Evolutionary conservation across 768 basidiomycete species (phyloP), one percentile per base, ranked within the genome.

Genomic region (Mycena epipterygia): DNA sequence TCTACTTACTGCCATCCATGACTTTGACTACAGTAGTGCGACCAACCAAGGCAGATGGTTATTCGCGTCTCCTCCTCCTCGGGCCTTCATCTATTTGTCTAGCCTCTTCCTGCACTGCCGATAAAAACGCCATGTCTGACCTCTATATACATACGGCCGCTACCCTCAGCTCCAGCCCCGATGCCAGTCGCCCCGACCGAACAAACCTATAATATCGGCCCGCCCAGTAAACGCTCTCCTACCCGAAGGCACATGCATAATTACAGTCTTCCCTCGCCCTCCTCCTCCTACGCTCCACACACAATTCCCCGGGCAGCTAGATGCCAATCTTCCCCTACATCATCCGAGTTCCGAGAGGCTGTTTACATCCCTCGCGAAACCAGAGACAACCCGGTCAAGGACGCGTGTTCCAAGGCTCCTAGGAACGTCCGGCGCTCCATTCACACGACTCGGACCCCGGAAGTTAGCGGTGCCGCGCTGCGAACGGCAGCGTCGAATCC

Each of bases 201-300:
- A 52, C 4, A 19, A 25, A 33, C 27, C 21, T 19, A 51, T 56
- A 17, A 57, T 48, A n/a, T 25, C 48, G 32, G 11, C 42, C 35
- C 33, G 17, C 19, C 55, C 1, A 67, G n/a, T 30, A 44, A 67
- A 37, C 68, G 68, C 53, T 69, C 72, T 29, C 68, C 65, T 7
- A 70, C 60, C 17, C 52, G 67, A 29, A 60, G 72, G 27, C 68
- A 73, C 37, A 69, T 73, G 61, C 72, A 73, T 42, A 73, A 73
- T 41, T 73, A 73, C 44, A 63, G 60, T 16, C 65, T 73, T 37
- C 72, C 68, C 30, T 70, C 68, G 2, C 55, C 68, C 16, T 42
- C 44, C n/a, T 30, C 68, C 16, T 42, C 44, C n/a, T 30, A 37
- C 48, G 65, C 66, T 27, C 21, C 59, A 7, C 39, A 48, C 17